phyloP scores from a whole-genome alignment of 225 moss, liverwort and hornwort genomes.

The Physcomitrium patens region DNA sequence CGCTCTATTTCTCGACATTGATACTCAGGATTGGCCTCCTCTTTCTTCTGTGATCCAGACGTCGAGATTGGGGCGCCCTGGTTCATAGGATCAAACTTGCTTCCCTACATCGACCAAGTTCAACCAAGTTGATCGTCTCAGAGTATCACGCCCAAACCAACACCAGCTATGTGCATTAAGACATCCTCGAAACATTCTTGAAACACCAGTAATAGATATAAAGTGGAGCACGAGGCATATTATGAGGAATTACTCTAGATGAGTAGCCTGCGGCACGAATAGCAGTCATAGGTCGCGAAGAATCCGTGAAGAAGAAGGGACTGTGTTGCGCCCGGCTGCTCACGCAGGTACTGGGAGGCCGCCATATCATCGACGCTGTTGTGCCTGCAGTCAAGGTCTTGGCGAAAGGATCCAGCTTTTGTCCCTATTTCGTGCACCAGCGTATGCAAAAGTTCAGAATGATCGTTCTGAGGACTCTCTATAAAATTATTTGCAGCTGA shows the following conservation, averaged over 20 bases:
- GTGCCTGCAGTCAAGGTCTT: constrained; percentile 58
- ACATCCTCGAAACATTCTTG: not conserved
- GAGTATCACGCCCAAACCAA: not conserved
- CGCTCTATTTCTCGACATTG: constrained; percentile 76
- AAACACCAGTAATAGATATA: not conserved
- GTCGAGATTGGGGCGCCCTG: constrained; percentile 48
- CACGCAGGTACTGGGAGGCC: constrained; percentile 64
- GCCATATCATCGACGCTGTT: constrained; percentile 64
- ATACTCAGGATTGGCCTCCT: constrained; percentile 65
- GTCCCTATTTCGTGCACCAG: constrained; percentile 28
- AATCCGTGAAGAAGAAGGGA: constrained; percentile 55
- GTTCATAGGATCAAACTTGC: constrained; percentile 81
- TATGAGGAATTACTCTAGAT: constrained; percentile 51
- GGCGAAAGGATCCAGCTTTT: constrained; percentile 29
- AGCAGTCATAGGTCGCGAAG: constrained; percentile 68
- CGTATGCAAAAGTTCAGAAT: constrained; percentile 8
- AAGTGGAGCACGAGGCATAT: not conserved
- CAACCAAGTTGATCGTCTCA: not conserved
- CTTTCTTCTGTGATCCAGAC: constrained; percentile 49
- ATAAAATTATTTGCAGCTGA: not conserved
- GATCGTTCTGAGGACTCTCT: not conserved
- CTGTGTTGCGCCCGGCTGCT: constrained; percentile 57
- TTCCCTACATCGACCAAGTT: constrained; percentile 51
- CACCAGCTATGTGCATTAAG: not conserved
- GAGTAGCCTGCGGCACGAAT: constrained; percentile 76